Conservation (phyloP, 2,329 filamentous ascomycete genomes). For the Tolypocladium paradoxum region DNA sequence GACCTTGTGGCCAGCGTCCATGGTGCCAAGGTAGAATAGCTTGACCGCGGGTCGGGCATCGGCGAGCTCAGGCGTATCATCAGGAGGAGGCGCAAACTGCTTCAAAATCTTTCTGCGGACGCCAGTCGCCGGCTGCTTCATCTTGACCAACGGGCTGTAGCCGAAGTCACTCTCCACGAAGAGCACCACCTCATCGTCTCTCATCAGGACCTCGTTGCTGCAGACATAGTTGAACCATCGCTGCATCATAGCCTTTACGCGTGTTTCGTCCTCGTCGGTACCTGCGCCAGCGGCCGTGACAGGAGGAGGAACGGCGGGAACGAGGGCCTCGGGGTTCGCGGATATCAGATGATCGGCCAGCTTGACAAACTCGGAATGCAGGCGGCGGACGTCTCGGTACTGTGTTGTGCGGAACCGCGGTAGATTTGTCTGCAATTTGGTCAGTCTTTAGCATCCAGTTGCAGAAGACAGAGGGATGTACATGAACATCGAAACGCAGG, state of each 20-base stretch:
- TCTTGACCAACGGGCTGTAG: slow-evolving; percentile 88
- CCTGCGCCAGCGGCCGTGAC: slow-evolving; percentile 88
- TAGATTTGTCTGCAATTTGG: slow-evolving; percentile 70
- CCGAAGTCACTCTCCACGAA: slow-evolving; percentile 99
- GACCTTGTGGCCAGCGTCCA: slow-evolving; percentile 96
- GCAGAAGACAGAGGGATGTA: slow-evolving; percentile 30
- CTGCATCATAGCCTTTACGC: slow-evolving; percentile 84
- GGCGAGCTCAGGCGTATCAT: slow-evolving; percentile 90
- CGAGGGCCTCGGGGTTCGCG: slow-evolving; percentile 90
- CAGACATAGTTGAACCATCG: slow-evolving; percentile 93
- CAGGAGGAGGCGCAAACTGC: slow-evolving; percentile 93
- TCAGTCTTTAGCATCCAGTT: slow-evolving; percentile 1
- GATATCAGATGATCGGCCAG: slow-evolving; percentile 94
- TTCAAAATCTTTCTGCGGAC: slow-evolving; percentile 92
- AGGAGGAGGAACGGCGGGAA: slow-evolving; percentile 91
- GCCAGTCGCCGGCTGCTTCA: slow-evolving; percentile 93
- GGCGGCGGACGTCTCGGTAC: slow-evolving; percentile 90
- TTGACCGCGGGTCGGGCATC: slow-evolving; percentile 87
- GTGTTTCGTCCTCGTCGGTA: slow-evolving; percentile 86
- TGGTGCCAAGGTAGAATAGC: slow-evolving; percentile 85
- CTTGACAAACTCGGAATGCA: slow-evolving; percentile 93
- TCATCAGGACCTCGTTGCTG: slow-evolving; percentile 82
- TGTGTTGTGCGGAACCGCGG: slow-evolving; percentile 95
- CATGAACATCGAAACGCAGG: slow-evolving; percentile 90
- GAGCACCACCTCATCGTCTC: slow-evolving; percentile 92